Conservation (phyloP, 768 basidiomycete species). For the Naematelia encephala region DNA sequence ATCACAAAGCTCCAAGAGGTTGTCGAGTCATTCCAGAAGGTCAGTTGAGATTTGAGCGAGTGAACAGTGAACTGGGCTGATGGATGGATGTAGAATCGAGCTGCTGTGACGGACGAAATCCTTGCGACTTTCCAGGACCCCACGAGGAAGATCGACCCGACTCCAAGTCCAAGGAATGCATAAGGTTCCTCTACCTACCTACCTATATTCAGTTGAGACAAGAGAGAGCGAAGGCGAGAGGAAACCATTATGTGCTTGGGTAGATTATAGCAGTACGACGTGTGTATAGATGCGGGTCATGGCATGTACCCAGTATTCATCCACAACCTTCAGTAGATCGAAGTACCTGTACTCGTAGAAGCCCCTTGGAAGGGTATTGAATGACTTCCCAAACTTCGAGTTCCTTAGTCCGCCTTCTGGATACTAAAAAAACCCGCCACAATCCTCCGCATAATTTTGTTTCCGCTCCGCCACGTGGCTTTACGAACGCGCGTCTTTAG, state of each 20-base stretch:
- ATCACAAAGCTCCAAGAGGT: slow-evolving; percentile 78
- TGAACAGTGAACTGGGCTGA: background rate
- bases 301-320: background rate
- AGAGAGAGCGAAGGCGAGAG: no score
- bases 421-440: no score
- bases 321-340: background rate
- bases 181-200: background rate
- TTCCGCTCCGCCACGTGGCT: background rate
- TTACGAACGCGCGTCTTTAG: background rate
- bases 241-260: no score
- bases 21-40: slow-evolving; percentile 80
- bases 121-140: slow-evolving; percentile 76
- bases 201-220: background rate
- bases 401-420: no score
- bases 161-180: slow-evolving; percentile 4
- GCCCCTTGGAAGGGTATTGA: no score
- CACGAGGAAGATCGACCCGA: slow-evolving; percentile 65
- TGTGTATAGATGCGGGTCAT: background rate
- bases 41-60: slow-evolving; percentile 51
- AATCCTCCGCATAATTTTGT: background rate
- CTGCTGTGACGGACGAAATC: slow-evolving; percentile 73
- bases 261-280: background rate
- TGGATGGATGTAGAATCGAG: slow-evolving; percentile 60
- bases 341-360: no score
- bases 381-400: no score